phyloP scores from a whole-genome alignment of 1,139 yeast species.

The Citeromyces hawaiiensis region DNA sequence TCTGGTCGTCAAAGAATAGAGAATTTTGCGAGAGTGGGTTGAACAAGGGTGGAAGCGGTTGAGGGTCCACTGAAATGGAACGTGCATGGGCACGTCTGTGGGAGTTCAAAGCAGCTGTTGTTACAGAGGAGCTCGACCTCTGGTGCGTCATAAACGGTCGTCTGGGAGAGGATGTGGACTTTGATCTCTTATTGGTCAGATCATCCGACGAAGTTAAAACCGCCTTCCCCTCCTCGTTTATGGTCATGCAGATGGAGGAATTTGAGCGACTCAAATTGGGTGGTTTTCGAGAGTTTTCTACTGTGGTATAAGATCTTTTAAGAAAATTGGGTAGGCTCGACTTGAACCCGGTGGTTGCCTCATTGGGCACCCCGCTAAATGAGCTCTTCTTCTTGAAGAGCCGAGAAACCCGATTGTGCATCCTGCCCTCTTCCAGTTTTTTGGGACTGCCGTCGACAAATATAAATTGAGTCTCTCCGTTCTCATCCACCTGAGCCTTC shows the following conservation, averaged over 20 bases:
- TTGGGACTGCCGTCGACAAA: constrained; percentile 1
- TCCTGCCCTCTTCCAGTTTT: neutral
- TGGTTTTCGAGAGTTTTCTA: neutral
- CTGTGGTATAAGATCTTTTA: neutral
- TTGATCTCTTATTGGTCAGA: neutral
- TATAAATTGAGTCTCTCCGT: neutral
- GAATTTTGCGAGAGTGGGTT: neutral
- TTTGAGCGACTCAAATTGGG: neutral
- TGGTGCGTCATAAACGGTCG: neutral
- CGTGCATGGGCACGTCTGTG: neutral
- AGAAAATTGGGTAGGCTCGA: constrained; percentile 1
- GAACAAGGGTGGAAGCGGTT: neutral
- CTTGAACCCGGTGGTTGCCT: constrained; percentile 1
- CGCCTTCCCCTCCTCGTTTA: constrained; percentile 1
- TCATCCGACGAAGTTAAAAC: neutral
- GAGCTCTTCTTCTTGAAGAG: neutral
- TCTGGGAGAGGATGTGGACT: neutral
- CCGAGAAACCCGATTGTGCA: neutral
- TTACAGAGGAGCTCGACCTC: neutral
- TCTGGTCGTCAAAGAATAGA: neutral
- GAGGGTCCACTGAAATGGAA: neutral
- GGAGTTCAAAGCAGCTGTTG: neutral
- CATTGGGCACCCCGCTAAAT: neutral
- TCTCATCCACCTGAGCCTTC: neutral
- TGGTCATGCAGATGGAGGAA: neutral